Base-by-base conservation (phyloP, 306 rosid species). In the Hippophae rhamnoides region DNA sequence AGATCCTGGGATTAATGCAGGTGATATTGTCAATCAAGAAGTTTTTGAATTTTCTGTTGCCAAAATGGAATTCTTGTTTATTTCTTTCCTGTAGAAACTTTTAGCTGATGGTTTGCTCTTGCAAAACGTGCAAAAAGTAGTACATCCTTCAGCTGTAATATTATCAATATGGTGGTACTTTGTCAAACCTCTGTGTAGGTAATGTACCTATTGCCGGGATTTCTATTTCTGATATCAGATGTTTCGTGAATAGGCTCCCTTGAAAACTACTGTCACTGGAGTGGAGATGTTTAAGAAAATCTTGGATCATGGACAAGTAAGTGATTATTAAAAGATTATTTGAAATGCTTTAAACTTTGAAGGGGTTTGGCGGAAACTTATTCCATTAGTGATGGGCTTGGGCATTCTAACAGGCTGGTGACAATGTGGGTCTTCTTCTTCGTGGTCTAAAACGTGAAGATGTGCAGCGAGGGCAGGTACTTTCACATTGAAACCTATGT, bases 201-300 rank as follows among this genome's bases (percentile, higher is more conserved):
- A 40, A 40, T 13, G 41, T 56, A 23, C 63, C 38, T 31, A 65
- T 47, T 9, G 7, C 44, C 14, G 6, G n/a, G 48, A 82, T 46
- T 44, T 46, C 52, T 27, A 48, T 46, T 66, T 47, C 67, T 77
- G 44, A 76, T 61, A 41, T 38, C 46, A 45, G 47, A 9, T 18
- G 71, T 68, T 75, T 9, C 66, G 46, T 48, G 72, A 69, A 76
- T 85, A 94, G 85, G 89, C 87, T 63, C 93, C 97, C 72, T 43
- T 82, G 50, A 93, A 93, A 84, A 82, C 94, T 55, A 81, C 87
- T 13, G 97, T 93, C 57, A 93, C 99, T 47, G 97, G 99, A 68
- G 99, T 93, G 69, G 99, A 93, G 86, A 93, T 93, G 99, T 93
- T 93, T 77, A 93, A 93, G 82, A 93, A 93, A 84, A 88, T 86